These are phyloP conservation scores for Radiomyces spectabilis DNA, from an alignment of 192 early-diverging fungal genomes.

Conservation along the genomic window DNA sequence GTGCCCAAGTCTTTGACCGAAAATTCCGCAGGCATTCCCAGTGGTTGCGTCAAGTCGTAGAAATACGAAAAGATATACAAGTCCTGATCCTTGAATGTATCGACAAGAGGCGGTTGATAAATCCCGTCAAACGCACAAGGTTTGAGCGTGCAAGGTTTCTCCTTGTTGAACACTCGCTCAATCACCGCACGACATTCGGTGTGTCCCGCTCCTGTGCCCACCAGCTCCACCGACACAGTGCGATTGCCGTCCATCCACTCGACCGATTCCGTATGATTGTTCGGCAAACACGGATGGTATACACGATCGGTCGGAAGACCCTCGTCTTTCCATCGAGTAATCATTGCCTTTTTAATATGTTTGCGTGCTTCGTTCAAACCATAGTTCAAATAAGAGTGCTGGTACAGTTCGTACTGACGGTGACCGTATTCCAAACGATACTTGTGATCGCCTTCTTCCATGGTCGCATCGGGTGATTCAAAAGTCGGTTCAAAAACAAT, in stretches of 20 bases:
- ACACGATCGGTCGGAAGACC: conserved; percentile 28
- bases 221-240: conserved; percentile 19
- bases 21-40: conserved; percentile 67
- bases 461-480: conserved; percentile 24
- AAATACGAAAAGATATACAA: conserved; percentile 96
- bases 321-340: conserved; percentile 19
- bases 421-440: conserved; percentile 65
- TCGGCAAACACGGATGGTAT: conserved; percentile 63
- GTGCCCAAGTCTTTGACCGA: conserved; percentile 58
- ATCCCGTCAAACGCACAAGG: conserved; percentile 92
- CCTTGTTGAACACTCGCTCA: conserved; percentile 71
- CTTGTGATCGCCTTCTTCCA: conserved; percentile 63
- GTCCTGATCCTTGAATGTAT: conserved; percentile 63
- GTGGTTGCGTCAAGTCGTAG: conserved; percentile 78
- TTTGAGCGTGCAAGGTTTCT: conserved; percentile 39
- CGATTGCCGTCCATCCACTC: conserved; percentile 1
- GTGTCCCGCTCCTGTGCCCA: conserved; percentile 55
- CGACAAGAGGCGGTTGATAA: conserved; percentile 74
- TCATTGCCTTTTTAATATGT: conserved; percentile 51
- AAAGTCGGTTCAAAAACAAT: conserved; percentile 90
- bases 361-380: conserved; percentile 84
- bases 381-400: conserved; percentile 92
- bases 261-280: conserved; percentile 49
- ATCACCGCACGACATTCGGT: conserved; percentile 42
- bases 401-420: conserved; percentile 76